Evolutionary conservation across 208 protist species (phyloP).

Genomic region (Spironucleus salmonicida): DNA sequence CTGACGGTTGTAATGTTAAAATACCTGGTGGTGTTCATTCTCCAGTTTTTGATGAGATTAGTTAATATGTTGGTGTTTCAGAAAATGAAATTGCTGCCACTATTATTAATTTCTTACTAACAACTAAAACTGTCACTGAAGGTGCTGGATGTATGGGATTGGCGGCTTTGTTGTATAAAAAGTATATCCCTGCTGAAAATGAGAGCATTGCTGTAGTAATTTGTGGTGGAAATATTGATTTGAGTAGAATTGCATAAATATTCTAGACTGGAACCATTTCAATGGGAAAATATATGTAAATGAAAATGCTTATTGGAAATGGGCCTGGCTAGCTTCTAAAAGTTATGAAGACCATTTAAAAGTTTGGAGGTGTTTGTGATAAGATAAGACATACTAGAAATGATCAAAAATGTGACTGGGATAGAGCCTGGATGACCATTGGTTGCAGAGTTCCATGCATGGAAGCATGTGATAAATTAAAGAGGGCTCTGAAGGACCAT

Average conservation of each 20-base stretch:
- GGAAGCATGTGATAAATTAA: no score
- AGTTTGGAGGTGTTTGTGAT: no score
- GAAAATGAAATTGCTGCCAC: slow-evolving; percentile 13
- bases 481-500: no score
- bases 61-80: slow-evolving; percentile 3
- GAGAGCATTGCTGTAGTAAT: neutral
- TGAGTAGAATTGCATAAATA: neutral
- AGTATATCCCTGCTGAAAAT: neutral
- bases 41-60: neutral
- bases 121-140: slow-evolving; percentile 18
- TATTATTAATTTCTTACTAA: neutral
- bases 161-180: slow-evolving; percentile 11
- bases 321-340: no score
- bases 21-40: neutral
- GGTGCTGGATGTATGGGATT: slow-evolving; percentile 13
- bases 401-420: no score
- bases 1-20: slow-evolving; percentile 28
- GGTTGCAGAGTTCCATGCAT: no score
- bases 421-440: no score
- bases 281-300: no score
- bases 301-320: no score
- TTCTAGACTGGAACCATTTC: neutral
- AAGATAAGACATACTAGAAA: no score
- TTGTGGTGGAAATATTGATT: slow-evolving; percentile 23
- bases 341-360: no score